Evolutionary conservation across 768 basidiomycete species (phyloP), one percentile per base, ranked within the genome.

Genomic region (Auriscalpium vulgare): DNA sequence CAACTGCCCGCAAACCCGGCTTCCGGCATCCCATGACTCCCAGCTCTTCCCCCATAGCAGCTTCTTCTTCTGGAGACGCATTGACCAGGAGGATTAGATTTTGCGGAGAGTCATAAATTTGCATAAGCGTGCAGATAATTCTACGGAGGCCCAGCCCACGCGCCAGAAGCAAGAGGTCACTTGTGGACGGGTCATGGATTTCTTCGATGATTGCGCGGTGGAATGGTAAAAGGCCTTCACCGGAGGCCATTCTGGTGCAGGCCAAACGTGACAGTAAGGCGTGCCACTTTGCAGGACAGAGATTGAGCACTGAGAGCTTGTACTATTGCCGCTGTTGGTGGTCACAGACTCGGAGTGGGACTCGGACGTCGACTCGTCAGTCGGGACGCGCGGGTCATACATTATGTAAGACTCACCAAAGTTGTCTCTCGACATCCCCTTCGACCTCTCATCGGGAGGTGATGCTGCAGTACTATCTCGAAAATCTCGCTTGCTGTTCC

Each of bases 31-130:
- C 95, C 83, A 97, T 87, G 10, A 93, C 83, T 1, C 92, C 87
- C 36, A 99, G 77, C 67, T 97, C 92, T 61, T 97, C 94, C 1
- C 91, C 91, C 37, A 98, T 90, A 7, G 87, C 92, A 1, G 84
- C 77, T 66, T 95, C 95, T 67, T 97, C 97, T 61, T 94, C 91
- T 9, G 83, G 79, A 0, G 84, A 79, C 0, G 89, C 88, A 71
- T 91, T 87, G 49, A 97, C 84, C 19, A 99, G 74, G 9, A 98
- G 71, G 46, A 98, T 80, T 14, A 97, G 80, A 65, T 81, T 94
- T 57, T 84, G 80, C 37, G 90, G 84, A 19, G 87, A 81, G 73
- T 94, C 90, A 67, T 95, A 98, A 43, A 95, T 90, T 72, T 95
- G 89, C 74, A 98, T 78, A 43, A 98, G 78, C 0, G 86, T 88